Conservation (phyloP, 345 rosid species). For the Rubroshorea leprosula region DNA sequence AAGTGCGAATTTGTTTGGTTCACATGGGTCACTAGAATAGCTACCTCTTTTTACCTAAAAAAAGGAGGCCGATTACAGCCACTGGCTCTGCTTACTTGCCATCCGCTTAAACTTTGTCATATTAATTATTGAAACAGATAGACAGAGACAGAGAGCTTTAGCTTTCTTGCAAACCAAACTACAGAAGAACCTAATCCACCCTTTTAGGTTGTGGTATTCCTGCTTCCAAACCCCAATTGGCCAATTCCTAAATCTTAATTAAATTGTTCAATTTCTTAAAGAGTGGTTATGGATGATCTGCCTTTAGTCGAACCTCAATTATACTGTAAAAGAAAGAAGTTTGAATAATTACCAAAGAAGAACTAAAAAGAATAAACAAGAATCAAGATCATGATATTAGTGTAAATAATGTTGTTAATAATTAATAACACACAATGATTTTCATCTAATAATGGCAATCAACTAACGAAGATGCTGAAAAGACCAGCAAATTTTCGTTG, state of each 20-base stretch:
- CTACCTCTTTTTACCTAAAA: conserved; percentile 5
- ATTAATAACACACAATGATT: not conserved
- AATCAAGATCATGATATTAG: conserved; percentile 7
- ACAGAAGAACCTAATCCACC: conserved; percentile 31
- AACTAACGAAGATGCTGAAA: conserved; percentile 53
- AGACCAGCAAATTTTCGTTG: conserved; percentile 48
- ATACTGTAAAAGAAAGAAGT: too few species aligned
- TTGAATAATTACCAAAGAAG: not conserved
- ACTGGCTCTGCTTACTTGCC: conserved; percentile 4
- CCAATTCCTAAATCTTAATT: too few species aligned
- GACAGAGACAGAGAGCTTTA: conserved; percentile 4
- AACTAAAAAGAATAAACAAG: conserved; percentile 24
- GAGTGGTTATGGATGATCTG: too few species aligned
- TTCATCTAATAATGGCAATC: conserved; percentile 53
- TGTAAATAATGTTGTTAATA: not conserved
- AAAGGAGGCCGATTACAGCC: not conserved
- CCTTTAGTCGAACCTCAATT: too few species aligned
- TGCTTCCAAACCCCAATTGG: conserved; percentile 9
- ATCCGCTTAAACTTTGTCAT: conserved; percentile 5
- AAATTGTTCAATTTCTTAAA: too few species aligned
- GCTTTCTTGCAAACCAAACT: conserved; percentile 25
- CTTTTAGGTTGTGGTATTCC: conserved; percentile 19
- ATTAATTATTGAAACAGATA: conserved; percentile 8
- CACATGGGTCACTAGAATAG: not conserved
- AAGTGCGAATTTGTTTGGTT: not conserved